Evolutionary conservation across 2,329 filamentous ascomycete genomes (phyloP).

Genomic region (Ophiosphaerella korrae): DNA sequence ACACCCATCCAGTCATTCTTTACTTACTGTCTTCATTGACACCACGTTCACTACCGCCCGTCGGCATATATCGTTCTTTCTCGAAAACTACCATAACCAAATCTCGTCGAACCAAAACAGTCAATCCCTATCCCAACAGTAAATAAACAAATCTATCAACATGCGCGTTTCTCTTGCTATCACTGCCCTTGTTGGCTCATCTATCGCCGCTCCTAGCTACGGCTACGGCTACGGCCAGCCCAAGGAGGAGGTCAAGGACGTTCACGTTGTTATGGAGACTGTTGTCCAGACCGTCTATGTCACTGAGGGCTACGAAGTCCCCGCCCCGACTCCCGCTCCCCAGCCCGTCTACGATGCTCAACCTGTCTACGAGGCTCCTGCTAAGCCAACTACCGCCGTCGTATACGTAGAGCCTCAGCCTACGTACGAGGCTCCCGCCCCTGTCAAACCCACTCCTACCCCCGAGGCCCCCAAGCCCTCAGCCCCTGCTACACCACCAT

Average conservation of each 20-base stretch:
- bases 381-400: constrained; percentile 8
- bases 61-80: constrained; percentile 34
- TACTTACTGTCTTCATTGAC: constrained; percentile 36
- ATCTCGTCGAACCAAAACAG: constrained; percentile 25
- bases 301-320: constrained; percentile 19
- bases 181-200: constrained; percentile 40
- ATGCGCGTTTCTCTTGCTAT: constrained; percentile 36
- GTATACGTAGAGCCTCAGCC: constrained; percentile 11
- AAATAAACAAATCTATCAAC: constrained; percentile 22
- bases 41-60: constrained; percentile 39
- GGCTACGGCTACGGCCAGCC: constrained; percentile 9
- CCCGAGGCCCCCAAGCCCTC: constrained; percentile 12
- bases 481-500: constrained; percentile 10
- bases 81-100: constrained; percentile 11
- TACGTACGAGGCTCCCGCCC: constrained; percentile 7
- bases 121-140: constrained; percentile 11
- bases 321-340: constrained; percentile 7
- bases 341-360: not conserved
- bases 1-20: constrained; percentile 30
- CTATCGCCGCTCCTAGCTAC: constrained; percentile 30
- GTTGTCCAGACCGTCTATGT: constrained; percentile 33
- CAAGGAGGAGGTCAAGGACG: constrained; percentile 26
- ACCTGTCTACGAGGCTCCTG: constrained; percentile 7
- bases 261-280: constrained; percentile 34
- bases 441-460: constrained; percentile 6